Conservation (phyloP, 257 asterid genomes). For the Solanum phureja region DNA sequence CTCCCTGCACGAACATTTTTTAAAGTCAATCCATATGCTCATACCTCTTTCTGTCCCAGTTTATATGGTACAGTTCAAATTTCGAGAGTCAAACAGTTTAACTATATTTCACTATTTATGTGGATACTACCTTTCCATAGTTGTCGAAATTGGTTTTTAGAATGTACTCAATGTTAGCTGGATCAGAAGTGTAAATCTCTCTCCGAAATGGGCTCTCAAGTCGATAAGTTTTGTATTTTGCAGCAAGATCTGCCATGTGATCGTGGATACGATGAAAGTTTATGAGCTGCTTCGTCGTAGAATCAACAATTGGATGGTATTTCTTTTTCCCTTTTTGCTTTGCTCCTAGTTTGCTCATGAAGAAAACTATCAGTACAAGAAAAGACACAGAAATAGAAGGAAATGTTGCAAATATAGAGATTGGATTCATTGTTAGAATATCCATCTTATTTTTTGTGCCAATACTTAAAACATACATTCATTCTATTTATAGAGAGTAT, state of each 20-base stretch:
- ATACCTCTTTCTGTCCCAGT: not conserved
- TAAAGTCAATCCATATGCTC: not conserved
- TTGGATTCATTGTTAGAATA: not conserved
- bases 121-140: constrained; percentile 28
- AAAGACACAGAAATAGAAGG: not conserved
- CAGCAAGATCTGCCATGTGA: constrained; percentile 23
- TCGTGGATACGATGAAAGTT: constrained; percentile 30
- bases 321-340: not conserved
- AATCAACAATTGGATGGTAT: constrained; percentile 27
- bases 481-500: not conserved
- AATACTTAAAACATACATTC: not conserved
- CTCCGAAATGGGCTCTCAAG: constrained; percentile 12
- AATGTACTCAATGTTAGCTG: constrained; percentile 23
- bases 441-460: not conserved
- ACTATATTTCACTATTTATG: not conserved
- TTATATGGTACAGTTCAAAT: not conserved
- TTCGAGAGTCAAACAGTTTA: not conserved
- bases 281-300: constrained; percentile 24
- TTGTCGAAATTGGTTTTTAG: constrained; percentile 36
- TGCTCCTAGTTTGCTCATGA: not conserved
- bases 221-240: constrained; percentile 22
- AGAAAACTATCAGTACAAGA: not conserved
- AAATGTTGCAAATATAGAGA: not conserved
- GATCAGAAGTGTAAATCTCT: constrained; percentile 37
- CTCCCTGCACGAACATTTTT: not conserved